phyloP scores from a whole-genome alignment of 768 basidiomycete genomes.

The Collybiopsis luxurians region DNA sequence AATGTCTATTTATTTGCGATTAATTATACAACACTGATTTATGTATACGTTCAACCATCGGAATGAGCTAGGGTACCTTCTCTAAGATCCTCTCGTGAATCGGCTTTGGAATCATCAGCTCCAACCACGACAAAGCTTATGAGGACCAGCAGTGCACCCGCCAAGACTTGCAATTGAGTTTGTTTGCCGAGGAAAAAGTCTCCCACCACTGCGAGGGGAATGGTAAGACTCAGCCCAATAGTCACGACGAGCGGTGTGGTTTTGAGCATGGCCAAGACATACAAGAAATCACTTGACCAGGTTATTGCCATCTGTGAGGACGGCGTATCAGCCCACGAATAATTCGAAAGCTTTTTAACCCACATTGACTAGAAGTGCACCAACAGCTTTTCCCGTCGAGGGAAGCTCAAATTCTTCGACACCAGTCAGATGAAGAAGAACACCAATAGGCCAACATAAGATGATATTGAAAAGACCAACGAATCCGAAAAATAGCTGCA shows the following conservation, averaged over 20 bases:
- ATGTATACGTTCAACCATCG: too few species aligned
- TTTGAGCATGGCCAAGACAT: constrained; percentile 91
- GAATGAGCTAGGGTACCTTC: too few species aligned
- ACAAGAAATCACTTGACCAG: constrained; percentile 79
- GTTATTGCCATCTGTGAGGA: constrained; percentile 79
- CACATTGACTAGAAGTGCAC: constrained; percentile 56
- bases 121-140: constrained; percentile 77
- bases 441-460: constrained; percentile 70
- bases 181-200: constrained; percentile 66
- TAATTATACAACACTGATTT: too few species aligned
- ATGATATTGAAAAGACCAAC: constrained; percentile 86
- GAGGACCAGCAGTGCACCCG: constrained; percentile 78
- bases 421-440: constrained; percentile 72
- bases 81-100: not conserved
- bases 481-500: constrained; percentile 95
- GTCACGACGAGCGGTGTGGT: constrained; percentile 95
- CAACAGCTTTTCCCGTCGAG: constrained; percentile 41
- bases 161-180: constrained; percentile 54
- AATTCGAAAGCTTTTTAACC: constrained; percentile 16
- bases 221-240: constrained; percentile 88
- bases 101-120: constrained; percentile 37
- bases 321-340: too few species aligned
- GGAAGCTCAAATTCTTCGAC: constrained; percentile 78
- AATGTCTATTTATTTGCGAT: too few species aligned
- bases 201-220: constrained; percentile 86